Conservation (phyloP, 352 stramenopile genomes). For the Pythium aquatile region DNA sequence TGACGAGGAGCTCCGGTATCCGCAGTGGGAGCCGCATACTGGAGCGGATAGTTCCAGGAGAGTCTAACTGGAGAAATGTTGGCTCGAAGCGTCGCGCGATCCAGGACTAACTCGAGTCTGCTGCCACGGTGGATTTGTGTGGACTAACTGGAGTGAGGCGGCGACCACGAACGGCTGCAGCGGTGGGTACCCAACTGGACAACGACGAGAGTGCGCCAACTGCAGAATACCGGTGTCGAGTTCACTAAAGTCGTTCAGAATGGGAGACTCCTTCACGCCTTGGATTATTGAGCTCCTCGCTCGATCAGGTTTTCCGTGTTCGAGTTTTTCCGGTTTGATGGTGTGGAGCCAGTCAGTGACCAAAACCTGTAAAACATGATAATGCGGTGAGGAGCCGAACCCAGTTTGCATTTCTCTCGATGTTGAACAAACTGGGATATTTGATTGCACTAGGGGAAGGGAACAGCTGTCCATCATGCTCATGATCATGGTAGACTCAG, state of each 20-base stretch:
- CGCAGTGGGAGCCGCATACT: slow-evolving; percentile 1
- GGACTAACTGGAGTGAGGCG: slow-evolving; percentile 1
- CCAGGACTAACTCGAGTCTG: slow-evolving; percentile 6
- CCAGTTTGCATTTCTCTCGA: not conserved
- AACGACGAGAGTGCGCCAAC: no score
- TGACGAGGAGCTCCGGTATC: not conserved
- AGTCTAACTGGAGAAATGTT: slow-evolving; percentile 12
- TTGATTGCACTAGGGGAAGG: not conserved
- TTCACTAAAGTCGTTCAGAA: not conserved
- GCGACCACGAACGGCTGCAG: no score
- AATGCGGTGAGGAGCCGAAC: not conserved
- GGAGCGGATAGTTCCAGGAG: not conserved
- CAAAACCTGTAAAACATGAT: not conserved
- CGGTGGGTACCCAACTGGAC: no score
- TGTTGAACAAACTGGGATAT: not conserved
- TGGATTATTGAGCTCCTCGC: not conserved
- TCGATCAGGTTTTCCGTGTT: not conserved
- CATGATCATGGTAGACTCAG: no score
- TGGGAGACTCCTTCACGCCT: not conserved
- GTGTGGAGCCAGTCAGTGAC: not conserved
- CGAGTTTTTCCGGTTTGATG: not conserved
- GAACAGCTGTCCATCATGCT: not conserved
- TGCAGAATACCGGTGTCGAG: not conserved
- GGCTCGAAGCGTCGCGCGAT: not conserved
- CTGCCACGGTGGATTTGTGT: no score